Conservation (phyloP, 2,329 filamentous ascomycete species). For the Coniochaeta hoffmannii region DNA sequence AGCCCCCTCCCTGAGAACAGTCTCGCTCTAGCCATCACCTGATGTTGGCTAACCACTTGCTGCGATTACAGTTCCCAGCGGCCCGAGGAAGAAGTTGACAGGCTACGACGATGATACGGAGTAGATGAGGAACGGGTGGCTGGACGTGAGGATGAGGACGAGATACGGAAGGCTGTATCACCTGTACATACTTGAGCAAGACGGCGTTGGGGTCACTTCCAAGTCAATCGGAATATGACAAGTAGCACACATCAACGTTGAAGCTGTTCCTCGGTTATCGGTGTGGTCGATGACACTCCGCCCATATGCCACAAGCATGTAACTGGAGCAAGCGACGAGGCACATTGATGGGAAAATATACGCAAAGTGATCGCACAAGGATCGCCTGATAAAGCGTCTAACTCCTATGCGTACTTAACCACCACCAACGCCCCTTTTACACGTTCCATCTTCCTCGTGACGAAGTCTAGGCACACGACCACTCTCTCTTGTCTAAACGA, state of each 20-base stretch:
- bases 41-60: not conserved
- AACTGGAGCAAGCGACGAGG: too few species aligned
- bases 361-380: too few species aligned
- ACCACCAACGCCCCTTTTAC: not conserved
- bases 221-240: not conserved
- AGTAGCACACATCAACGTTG: not conserved
- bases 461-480: not conserved
- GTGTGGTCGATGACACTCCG: too few species aligned
- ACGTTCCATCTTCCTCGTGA: not conserved
- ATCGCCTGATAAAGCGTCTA: too few species aligned
- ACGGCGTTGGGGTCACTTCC: constrained; percentile 7
- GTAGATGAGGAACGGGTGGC: constrained; percentile 5
- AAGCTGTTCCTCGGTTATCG: too few species aligned
- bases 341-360: too few species aligned
- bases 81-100: constrained; percentile 50
- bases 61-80: constrained; percentile 41
- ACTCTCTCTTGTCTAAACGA: not conserved
- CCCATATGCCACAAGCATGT: too few species aligned
- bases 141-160: constrained; percentile 47
- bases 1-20: not conserved
- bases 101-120: constrained; percentile 51
- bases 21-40: not conserved
- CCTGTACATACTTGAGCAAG: constrained; percentile 7
- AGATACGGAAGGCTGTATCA: constrained; percentile 9
- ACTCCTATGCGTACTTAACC: too few species aligned